phyloP scores from a whole-genome alignment of 441 rosid genomes.

The Pelargonium australe region DNA sequence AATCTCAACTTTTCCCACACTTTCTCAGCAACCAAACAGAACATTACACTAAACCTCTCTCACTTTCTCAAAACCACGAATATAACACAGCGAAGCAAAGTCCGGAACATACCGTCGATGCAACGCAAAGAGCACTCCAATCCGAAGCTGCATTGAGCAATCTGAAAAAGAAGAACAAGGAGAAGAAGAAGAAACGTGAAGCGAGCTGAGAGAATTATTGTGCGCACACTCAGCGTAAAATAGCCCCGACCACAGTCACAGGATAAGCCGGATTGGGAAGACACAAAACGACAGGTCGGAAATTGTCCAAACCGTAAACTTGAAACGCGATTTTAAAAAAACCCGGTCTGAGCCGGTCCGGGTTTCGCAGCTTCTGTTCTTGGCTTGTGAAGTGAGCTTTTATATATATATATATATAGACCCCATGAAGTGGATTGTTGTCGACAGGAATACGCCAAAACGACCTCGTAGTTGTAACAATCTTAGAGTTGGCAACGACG shows the following conservation, averaged over 20 bases:
- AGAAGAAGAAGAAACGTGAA: not conserved
- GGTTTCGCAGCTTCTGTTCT: not conserved
- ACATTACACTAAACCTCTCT: not conserved
- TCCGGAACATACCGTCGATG: not conserved
- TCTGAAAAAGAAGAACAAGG: not conserved
- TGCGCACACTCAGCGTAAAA: not conserved
- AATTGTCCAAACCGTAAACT: too few species aligned
- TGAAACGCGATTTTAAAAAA: too few species aligned
- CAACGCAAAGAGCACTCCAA: not conserved
- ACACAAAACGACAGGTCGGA: too few species aligned
- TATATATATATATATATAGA: not conserved
- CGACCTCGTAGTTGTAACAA: not conserved
- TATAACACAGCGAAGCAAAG: not conserved
- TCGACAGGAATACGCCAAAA: not conserved
- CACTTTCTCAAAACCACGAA: not conserved
- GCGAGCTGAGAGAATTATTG: not conserved
- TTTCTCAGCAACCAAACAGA: constrained; percentile 6
- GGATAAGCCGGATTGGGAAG: not conserved
- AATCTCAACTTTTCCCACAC: constrained; percentile 4
- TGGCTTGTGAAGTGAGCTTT: not conserved
- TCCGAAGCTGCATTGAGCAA: constrained; percentile 2
- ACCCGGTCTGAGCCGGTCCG: not conserved
- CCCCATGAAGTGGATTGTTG: too few species aligned
- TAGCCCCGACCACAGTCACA: not conserved
- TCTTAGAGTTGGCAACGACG: not conserved